These are phyloP conservation scores for Thielaviopsis ethacetica DNA, from an alignment of 2,329 filamentous ascomycete genomes.

Conservation along the genomic window DNA sequence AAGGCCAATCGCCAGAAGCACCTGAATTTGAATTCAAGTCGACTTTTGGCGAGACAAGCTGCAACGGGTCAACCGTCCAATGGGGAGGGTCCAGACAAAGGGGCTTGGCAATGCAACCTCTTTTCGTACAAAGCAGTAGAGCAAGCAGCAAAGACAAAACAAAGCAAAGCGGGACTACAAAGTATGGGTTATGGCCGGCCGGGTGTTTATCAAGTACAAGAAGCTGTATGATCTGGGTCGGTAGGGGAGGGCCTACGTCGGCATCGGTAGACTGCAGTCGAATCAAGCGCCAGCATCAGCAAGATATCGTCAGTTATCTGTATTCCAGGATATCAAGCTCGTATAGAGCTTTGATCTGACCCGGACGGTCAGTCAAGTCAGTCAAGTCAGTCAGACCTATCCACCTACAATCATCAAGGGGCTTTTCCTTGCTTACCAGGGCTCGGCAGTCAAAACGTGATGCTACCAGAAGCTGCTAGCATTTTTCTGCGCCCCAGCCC, in stretches of 20 bases:
- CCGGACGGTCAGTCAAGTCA: background rate
- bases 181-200: background rate
- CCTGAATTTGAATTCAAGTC: background rate
- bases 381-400: background rate
- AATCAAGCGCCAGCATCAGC: background rate
- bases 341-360: background rate
- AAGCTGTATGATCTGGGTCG: background rate
- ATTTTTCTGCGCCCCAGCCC: background rate
- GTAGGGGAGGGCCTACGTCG: background rate
- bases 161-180: background rate
- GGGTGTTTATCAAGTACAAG: background rate
- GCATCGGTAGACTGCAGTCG: background rate
- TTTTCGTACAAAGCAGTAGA: too few relatives aligned
- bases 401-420: background rate
- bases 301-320: background rate
- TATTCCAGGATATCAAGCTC: too few relatives aligned
- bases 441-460: background rate
- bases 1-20: background rate
- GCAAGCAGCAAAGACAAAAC: background rate
- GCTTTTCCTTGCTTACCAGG: background rate
- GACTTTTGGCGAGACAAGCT: background rate
- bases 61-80: background rate
- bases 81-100: background rate
- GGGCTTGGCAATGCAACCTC: background rate
- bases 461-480: background rate